phyloP scores from a whole-genome alignment of 1,139 yeast genomes.

The Saccharomyces hybrid region DNA sequence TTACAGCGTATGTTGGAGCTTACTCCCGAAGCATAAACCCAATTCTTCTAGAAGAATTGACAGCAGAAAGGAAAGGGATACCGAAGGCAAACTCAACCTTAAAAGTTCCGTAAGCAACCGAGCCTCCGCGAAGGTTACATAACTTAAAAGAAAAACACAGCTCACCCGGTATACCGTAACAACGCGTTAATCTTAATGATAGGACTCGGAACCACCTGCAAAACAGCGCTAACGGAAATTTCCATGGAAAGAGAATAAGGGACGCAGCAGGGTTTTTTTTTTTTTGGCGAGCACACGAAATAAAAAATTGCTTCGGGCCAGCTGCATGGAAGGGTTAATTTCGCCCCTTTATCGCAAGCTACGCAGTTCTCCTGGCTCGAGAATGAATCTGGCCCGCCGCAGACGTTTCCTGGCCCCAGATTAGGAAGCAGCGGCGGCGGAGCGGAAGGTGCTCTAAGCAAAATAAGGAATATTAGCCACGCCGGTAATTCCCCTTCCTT shows the following conservation, averaged over 20 bases:
- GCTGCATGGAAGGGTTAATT: background rate
- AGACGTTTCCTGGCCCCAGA: background rate
- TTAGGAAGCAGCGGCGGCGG: background rate
- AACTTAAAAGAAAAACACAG: background rate
- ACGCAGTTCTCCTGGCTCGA: background rate
- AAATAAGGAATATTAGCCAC: background rate
- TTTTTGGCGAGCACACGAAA: conserved; percentile 44
- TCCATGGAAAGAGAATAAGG: background rate
- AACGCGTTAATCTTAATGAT: background rate
- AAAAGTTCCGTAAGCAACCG: background rate
- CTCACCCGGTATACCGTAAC: background rate
- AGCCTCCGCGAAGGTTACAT: conserved; percentile 22
- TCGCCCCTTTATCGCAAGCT: background rate
- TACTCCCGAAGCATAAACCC: background rate
- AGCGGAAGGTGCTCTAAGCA: background rate
- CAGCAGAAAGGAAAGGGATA: background rate
- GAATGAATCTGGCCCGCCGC: background rate
- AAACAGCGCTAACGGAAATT: background rate
- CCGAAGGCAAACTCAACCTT: background rate
- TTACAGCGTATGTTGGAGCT: background rate
- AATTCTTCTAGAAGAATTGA: background rate
- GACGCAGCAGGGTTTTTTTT: background rate
- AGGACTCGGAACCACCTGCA: background rate
- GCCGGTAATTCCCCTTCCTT: background rate
- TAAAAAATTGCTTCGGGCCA: background rate